phyloP scores from a whole-genome alignment of 495 filamentous ascomycete species.

The Beverwykella pulmonaria region DNA sequence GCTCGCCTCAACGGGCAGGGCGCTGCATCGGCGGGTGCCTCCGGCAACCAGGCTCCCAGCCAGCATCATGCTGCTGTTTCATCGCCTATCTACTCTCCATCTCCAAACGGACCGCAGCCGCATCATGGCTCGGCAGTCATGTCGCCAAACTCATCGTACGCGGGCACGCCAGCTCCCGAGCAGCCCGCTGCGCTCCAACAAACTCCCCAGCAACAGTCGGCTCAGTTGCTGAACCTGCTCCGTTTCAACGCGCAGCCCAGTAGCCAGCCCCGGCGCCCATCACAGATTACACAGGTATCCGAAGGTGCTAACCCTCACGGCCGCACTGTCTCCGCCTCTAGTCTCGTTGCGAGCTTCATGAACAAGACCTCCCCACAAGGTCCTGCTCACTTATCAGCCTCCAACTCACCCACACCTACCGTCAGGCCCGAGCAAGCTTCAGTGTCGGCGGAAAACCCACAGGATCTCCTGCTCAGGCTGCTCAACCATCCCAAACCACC shows the following conservation, averaged over 20 bases:
- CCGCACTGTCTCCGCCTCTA: constrained; percentile 62
- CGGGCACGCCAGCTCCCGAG: constrained; percentile 52
- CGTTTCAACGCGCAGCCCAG: constrained; percentile 63
- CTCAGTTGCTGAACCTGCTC: constrained; percentile 79
- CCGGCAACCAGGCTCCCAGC: constrained; percentile 10
- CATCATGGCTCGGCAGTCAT: constrained; percentile 43
- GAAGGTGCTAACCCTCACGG: constrained; percentile 35
- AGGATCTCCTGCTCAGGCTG: constrained; percentile 67
- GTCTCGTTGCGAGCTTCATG: constrained; percentile 65
- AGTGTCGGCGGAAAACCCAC: constrained; percentile 51
- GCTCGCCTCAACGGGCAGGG: constrained; percentile 35
- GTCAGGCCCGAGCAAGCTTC: constrained; percentile 25
- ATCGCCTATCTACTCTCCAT: constrained; percentile 46
- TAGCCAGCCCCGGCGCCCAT: constrained; percentile 27
- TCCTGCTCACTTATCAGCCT: constrained; percentile 41
- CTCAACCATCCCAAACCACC: constrained; percentile 61
- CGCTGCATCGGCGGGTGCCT: constrained; percentile 8
- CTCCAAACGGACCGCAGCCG: constrained; percentile 41
- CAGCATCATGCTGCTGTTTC: constrained; percentile 45
- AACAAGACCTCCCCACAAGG: constrained; percentile 39
- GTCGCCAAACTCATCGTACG: constrained; percentile 45
- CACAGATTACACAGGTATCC: constrained; percentile 1
- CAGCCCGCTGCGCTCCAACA: constrained; percentile 16
- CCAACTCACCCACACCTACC: constrained; percentile 37
- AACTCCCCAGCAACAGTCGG: constrained; percentile 54